These are phyloP conservation scores for Wickerhamiella vanderwaltii DNA, from an alignment of 805 yeast species.

Conservation along the genomic window DNA sequence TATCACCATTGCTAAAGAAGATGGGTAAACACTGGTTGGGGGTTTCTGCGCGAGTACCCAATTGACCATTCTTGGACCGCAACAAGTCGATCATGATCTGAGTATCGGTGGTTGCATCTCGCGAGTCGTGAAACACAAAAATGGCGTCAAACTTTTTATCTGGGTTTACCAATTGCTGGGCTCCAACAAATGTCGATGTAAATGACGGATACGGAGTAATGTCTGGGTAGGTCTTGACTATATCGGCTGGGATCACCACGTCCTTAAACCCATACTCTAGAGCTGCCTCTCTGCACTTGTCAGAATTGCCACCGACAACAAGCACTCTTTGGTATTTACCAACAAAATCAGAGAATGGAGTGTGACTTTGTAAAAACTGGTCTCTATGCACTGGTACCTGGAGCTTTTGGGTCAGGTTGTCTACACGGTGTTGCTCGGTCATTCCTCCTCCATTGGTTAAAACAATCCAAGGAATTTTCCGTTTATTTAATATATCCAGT, in stretches of 20 bases:
- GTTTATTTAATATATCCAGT: slow-evolving; percentile 54
- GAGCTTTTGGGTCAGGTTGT: slow-evolving; percentile 53
- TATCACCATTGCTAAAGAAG: slow-evolving; percentile 84
- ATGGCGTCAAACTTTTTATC: slow-evolving; percentile 64
- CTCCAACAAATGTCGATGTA: slow-evolving; percentile 54
- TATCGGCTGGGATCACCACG: slow-evolving; percentile 71
- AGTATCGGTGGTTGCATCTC: slow-evolving; percentile 75
- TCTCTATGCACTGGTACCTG: slow-evolving; percentile 50
- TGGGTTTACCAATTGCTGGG: slow-evolving; percentile 45
- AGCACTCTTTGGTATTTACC: slow-evolving; percentile 56
- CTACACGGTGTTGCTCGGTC: slow-evolving; percentile 62
- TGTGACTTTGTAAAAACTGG: slow-evolving; percentile 86
- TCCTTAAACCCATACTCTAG: slow-evolving; percentile 72
- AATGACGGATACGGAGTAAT: slow-evolving; percentile 74
- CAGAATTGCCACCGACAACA: slow-evolving; percentile 84
- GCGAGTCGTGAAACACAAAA: slow-evolving; percentile 82
- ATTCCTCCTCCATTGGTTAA: slow-evolving; percentile 92
- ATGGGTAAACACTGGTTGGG: slow-evolving; percentile 30
- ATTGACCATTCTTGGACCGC: slow-evolving; percentile 60
- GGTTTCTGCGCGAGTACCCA: slow-evolving; percentile 69
- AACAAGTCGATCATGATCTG: slow-evolving; percentile 76
- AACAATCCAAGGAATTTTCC: slow-evolving; percentile 71
- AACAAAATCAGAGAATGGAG: slow-evolving; percentile 81
- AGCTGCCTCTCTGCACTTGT: slow-evolving; percentile 76
- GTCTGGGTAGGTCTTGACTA: slow-evolving; percentile 75